Evolutionary conservation across 139 green algal species (phyloP).

Genomic region (Nannochloris sp.): DNA sequence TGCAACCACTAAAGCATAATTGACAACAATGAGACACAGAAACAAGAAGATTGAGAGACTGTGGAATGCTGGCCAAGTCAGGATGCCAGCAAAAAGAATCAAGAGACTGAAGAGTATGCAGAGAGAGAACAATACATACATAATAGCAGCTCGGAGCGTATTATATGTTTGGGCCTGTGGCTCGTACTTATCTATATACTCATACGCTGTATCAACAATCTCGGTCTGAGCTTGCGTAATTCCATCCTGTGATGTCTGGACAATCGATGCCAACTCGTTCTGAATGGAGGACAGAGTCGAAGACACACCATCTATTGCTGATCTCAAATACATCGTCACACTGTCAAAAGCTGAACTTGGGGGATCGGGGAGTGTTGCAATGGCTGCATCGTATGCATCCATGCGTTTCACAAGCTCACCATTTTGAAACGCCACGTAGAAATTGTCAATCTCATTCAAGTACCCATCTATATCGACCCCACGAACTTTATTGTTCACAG

Average conservation of each 20-base stretch:
- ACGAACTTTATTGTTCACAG: background rate
- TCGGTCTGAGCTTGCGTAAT: background rate
- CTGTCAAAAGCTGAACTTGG: no score
- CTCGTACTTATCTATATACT: constrained; percentile 10
- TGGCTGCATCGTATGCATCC: no score
- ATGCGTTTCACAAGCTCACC: no score
- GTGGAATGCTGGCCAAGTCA: constrained; percentile 1
- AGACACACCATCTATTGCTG: background rate
- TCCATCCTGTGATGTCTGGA: background rate
- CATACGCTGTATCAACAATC: background rate
- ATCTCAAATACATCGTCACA: no score
- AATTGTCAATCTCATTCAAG: no score
- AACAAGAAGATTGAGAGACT: constrained; percentile 10
- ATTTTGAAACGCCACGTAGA: no score
- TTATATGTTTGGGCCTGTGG: background rate
- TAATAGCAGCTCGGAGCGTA: constrained; percentile 1
- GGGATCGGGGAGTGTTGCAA: no score
- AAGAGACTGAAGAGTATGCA: background rate
- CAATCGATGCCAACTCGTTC: background rate
- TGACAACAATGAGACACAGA: constrained; percentile 7
- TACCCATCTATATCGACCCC: no score
- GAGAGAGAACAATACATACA: constrained; percentile 16
- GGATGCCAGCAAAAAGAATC: background rate
- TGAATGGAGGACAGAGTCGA: background rate
- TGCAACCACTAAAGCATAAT: constrained; percentile 5